Percentiles rank a stretch among this genome's conserved stretches.
phyloP scores from a whole-genome alignment of 805 yeast genomes.

The Cyberlindnera mycetangii region DNA sequence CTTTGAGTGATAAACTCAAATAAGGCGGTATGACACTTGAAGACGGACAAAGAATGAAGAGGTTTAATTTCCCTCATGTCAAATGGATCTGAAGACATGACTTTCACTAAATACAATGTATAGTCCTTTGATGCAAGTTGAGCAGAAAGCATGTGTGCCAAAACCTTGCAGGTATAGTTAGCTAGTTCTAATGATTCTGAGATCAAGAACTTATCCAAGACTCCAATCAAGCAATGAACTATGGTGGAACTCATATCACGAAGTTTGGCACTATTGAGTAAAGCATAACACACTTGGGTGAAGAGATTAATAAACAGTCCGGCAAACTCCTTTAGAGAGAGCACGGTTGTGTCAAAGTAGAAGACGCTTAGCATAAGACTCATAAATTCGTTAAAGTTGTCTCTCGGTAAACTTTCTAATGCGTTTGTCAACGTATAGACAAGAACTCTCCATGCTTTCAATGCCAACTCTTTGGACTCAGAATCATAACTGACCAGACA shows the following conservation, averaged over 20 bases:
- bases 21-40: slow-evolving; percentile 1
- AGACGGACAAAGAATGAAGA: slow-evolving; percentile 3
- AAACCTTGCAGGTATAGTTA: background rate
- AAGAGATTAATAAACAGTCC: background rate
- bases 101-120: slow-evolving; percentile 2
- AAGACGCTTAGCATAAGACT: slow-evolving; percentile 12
- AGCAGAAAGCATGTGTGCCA: slow-evolving; percentile 7
- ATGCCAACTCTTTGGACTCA: slow-evolving; percentile 8
- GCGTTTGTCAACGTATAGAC: slow-evolving; percentile 11
- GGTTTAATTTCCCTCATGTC: slow-evolving; percentile 15
- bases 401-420: background rate
- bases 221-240: slow-evolving; percentile 5
- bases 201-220: background rate
- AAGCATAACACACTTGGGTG: slow-evolving; percentile 7
- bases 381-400: background rate
- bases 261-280: slow-evolving; percentile 10
- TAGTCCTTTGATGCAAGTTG: background rate
- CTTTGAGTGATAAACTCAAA: background rate
- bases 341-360: background rate
- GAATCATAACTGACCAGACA: background rate
- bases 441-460: slow-evolving; percentile 20
- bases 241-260: background rate
- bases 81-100: slow-evolving; percentile 13
- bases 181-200: background rate
- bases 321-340: background rate